phyloP scores from a whole-genome alignment of 202 grass and related monocot species.

The Carex sylvatica region DNA sequence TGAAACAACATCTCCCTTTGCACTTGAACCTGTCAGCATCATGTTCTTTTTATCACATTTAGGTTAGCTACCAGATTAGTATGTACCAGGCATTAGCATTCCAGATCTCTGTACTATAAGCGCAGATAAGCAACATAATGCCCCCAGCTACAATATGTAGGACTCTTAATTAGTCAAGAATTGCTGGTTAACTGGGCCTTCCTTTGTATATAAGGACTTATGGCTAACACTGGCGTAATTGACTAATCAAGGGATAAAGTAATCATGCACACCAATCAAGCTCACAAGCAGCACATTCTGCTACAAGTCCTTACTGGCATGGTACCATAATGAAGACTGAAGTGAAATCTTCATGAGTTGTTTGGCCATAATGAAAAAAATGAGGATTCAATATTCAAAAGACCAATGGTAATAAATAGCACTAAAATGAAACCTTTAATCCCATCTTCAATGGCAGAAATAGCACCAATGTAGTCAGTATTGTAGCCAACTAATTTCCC shows the following conservation, averaged over 20 bases:
- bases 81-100: not conserved
- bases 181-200: not conserved
- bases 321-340: not conserved
- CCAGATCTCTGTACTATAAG: not conserved
- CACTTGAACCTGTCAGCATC: constrained; percentile 49
- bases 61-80: not conserved
- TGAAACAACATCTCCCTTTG: constrained; percentile 60
- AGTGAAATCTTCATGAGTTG: not conserved
- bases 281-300: not conserved
- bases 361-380: not conserved
- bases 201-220: not conserved
- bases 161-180: not conserved
- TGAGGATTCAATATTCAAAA: not conserved
- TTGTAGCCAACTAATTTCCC: constrained; percentile 91
- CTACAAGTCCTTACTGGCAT: not conserved
- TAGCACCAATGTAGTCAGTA: constrained; percentile 93
- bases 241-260: not conserved
- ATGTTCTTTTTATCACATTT: not conserved
- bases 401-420: not conserved
- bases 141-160: not conserved
- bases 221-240: not conserved
- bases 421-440: constrained; percentile 57
- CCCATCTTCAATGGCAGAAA: constrained; percentile 98
- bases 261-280: not conserved
- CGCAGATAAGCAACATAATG: not conserved